Base-by-base conservation (phyloP, 345 rosid species). In the Eucalyptus victrix region DNA sequence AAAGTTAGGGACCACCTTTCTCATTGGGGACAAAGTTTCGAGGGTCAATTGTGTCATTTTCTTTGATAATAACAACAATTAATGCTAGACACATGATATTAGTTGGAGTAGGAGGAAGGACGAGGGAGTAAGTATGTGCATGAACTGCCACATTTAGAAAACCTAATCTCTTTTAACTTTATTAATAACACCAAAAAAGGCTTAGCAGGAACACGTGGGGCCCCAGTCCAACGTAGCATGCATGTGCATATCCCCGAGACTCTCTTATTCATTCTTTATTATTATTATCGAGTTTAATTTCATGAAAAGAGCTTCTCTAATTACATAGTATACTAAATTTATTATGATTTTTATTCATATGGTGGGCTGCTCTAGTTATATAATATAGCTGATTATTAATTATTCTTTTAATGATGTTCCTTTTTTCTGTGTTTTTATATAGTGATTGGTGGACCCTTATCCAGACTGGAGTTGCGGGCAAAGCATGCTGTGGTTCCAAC, bases 1-100 rank as follows among this genome's bases (percentile, higher is more conserved):
- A 56, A 56, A 24, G 30, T 56, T 56, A 53, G 26, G 26, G 0
- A 53, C 2, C 10, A 0, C 11, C 0, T 11, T 21, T 53, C 58
- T 53, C 58, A 21, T 4, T 1, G 26, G 0, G 5, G 26, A 53
- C 58, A 53, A 53, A 53, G 58, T 21, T 53, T 53, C 1, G 26
- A 53, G 26, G 26, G 58, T 53, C 58, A 21, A 2, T 56, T 4
- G 6, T 56, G 62, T 56, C 30, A 24, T 24, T 26, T 56, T 56
- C 14, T 2, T 3, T 56, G 9, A 56, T 54, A 54, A 54, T 11
- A 56, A 56, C 62, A 56, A 23, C 4, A 24, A 24, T 24, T 1
- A 56, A 40, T 37, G 83, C 16, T 11, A 23, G 83, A 40, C 28
- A 76, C 28, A 2, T 37, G 16, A 76, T 40, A 11, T 76, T 76